These are phyloP conservation scores for Agarophyton chilense DNA, from an alignment of 23 red algal genomes.

Conservation along the genomic window DNA sequence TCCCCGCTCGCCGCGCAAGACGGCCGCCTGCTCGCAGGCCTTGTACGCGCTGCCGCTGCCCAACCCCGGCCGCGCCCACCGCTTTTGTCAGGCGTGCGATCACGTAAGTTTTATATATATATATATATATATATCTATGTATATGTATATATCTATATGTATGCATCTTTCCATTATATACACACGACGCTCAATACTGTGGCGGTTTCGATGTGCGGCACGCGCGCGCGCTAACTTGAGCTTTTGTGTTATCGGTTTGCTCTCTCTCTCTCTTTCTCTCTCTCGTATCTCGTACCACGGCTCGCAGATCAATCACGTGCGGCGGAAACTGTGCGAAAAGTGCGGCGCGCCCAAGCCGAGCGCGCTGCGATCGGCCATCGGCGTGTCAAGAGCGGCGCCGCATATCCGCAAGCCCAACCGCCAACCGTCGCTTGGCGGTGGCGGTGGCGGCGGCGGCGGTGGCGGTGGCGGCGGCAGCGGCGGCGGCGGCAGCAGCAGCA, in stretches of 20 bases:
- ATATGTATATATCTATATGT: too few species aligned
- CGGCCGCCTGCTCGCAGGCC: neutral
- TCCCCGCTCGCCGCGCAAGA: conserved; percentile 1
- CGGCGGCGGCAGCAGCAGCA: neutral
- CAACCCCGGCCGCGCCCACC: conserved; percentile 54
- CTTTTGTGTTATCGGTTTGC: neutral
- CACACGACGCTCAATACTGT: neutral
- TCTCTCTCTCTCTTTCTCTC: neutral
- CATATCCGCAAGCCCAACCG: neutral
- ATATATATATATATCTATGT: too few species aligned
- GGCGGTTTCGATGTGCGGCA: neutral
- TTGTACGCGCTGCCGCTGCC: conserved; percentile 53
- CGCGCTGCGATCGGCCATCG: conserved; percentile 36
- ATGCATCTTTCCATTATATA: neutral
- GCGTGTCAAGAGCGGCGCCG: neutral
- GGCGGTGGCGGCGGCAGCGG: neutral
- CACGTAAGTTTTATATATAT: conserved; percentile 57
- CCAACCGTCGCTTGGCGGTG: neutral
- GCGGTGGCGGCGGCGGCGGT: neutral
- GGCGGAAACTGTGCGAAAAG: conserved; percentile 51
- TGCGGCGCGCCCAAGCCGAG: conserved; percentile 61
- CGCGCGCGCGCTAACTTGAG: neutral
- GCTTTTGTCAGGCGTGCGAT: conserved; percentile 63
- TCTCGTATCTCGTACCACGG: too few species aligned
- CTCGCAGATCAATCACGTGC: conserved; percentile 62